Base-by-base conservation (phyloP, 129 eudicot species). In the Erigeron canadensis region DNA sequence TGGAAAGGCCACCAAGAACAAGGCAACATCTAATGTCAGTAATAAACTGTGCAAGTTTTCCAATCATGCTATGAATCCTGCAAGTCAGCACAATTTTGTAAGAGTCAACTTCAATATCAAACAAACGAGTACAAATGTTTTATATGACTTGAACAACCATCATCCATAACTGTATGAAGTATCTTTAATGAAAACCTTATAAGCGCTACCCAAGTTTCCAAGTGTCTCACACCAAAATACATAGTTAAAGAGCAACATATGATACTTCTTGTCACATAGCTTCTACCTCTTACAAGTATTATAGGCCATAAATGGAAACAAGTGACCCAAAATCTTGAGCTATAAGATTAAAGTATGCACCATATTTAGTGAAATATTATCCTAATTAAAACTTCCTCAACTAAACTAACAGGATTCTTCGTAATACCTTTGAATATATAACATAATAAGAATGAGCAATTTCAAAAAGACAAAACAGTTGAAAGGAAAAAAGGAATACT, bases 61-160 rank as follows among this genome's bases (percentile, higher is more conserved):
- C 86, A 46, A 87, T 85, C 98, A 94, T 94, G 80, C 98, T 89
- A 77, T 85, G 93, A 75, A 94, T 84, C 96, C 98, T 94, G 93
- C 53, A 70, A 48, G 34, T 28, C 34, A 59, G 12, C 54, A 73
- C 54, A 74, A 51, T 65, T 39, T 57, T 67, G 50, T 43, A 68
- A 69, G 73, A 60, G 1, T 50, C 18, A 23, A 73, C 21, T 46
- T 13, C 43, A 37, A 56, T 22, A n/a, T 70, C 58, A 70, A 61
- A 50, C 44, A 71, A 63, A 19, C 23, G 15, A 64, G 41, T 42
- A 58, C 38, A 11, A 11, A 76, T 55, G 16, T 28, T 18, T 67
- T 76, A 75, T 47, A 59, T 21, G 16, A 64, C 15, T 54, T 56
- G 15, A 4, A 19, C 9, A 74, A 38, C 28, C 3, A 4, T 51